Evolutionary conservation across 108 stramenopile species (phyloP), one percentile per base, ranked within the genome.

Genomic region (Cyclotella atomus): DNA sequence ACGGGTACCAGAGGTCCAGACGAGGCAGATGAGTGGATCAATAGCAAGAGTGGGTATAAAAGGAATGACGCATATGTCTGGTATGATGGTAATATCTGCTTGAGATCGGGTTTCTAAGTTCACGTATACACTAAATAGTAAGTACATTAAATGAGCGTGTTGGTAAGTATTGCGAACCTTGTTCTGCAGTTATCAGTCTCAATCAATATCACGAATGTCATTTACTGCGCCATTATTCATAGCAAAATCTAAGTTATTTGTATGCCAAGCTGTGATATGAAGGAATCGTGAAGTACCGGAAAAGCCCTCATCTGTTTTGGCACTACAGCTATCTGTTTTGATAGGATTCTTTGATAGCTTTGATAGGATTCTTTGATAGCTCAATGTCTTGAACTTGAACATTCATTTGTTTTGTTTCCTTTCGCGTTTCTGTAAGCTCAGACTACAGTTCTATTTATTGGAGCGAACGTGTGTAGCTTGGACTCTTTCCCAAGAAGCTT

Each of bases 1-100:
- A 84, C 84, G 41, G 97, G 97, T 38, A 82, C 89, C 3, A 78
- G 97, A n/a, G 97, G 97, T 9, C 97, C 95, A 0, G 35, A 55
- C 8, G 91, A 84, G 49, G 91, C 92, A 5, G 96, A 98, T 75
- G 86, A 88, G 2, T 91, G 86, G 49, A 83, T 89, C 56, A 45
- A 45, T 27, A 62, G 79, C 43, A 71, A 84, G 25, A 86, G 86
- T 61, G 91, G 87, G 1, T 93, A 93, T 32, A 63, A 66, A 45
- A 19, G 79, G 0, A 90, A 90, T 62, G 83, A 88, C 34, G 88
- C 87, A 19, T 93, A 93, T 67, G 79, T 84, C 0, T 90, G 82
- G 60, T 69, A 86, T 49, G 76, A 83, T 50, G 79, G 69, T 4
- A 59, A 76, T 60, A 72, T 85, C 32, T 70, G 68, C 28, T 21